These are phyloP conservation scores for Durusdinium trenchii DNA, from an alignment of 73 alveolate species.

Conservation along the genomic window DNA sequence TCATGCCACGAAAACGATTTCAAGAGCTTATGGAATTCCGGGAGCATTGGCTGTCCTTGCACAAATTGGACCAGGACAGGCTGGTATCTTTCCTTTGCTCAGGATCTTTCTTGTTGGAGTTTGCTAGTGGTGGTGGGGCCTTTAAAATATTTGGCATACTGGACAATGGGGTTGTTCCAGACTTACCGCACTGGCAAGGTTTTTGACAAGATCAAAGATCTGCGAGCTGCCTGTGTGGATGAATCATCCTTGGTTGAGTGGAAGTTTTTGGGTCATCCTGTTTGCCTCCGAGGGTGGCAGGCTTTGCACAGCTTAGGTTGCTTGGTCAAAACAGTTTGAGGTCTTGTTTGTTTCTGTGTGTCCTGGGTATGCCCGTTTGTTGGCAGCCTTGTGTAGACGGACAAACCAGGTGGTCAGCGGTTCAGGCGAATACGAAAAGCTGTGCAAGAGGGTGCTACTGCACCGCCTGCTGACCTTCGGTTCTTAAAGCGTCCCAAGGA, in stretches of 20 bases:
- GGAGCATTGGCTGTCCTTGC: neutral
- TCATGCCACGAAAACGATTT: neutral
- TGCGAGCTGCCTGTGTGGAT: neutral
- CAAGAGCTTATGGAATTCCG: neutral
- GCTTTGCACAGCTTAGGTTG: neutral
- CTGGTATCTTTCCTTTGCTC: neutral
- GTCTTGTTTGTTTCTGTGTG: neutral
- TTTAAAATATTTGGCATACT: too few relatives aligned
- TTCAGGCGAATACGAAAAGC: neutral
- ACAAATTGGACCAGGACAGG: neutral
- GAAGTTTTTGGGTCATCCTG: neutral
- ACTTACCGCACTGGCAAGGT: too few relatives aligned
- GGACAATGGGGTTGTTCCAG: too few relatives aligned
- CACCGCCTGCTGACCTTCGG: conserved; percentile 23
- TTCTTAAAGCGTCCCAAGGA: neutral
- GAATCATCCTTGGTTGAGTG: neutral
- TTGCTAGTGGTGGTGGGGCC: too few relatives aligned
- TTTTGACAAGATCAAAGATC: neutral
- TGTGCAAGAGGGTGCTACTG: neutral
- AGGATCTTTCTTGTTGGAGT: neutral
- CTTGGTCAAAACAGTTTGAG: neutral
- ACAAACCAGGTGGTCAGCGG: neutral
- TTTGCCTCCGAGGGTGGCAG: conserved; percentile 12
- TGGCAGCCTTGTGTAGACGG: neutral
- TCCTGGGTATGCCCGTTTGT: neutral